These are phyloP conservation scores for Artemisia argyi DNA, from an alignment of 129 eudicot genomes.

Conservation along the genomic window DNA sequence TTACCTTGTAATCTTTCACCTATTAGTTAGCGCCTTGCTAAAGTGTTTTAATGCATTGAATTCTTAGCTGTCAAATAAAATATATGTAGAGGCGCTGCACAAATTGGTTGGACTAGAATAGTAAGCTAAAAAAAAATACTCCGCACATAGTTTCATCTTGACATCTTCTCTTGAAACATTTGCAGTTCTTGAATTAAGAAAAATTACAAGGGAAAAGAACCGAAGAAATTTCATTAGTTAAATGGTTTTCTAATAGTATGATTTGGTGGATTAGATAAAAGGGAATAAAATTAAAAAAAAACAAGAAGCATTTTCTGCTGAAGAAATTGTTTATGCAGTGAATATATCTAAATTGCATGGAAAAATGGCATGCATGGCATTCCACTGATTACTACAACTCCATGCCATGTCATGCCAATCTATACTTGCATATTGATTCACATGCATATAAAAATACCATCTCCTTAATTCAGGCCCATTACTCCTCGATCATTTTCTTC, in stretches of 20 bases:
- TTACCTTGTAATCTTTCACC: no score
- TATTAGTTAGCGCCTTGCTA: no score
- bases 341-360: slow-evolving; percentile 38
- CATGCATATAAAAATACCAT: slow-evolving; percentile 12
- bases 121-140: no score
- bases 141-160: no score
- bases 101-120: no score
- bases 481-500: neutral
- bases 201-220: no score
- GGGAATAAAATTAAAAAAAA: slow-evolving; percentile 9
- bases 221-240: no score
- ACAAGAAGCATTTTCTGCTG: slow-evolving; percentile 23
- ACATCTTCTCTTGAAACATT: no score
- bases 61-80: no score
- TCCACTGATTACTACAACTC: slow-evolving; percentile 52
- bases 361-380: slow-evolving; percentile 52
- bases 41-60: no score
- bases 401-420: slow-evolving; percentile 68
- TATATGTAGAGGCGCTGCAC: no score
- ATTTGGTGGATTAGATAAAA: neutral
- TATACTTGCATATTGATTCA: slow-evolving; percentile 40
- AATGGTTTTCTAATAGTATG: neutral
- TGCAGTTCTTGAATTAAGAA: no score
- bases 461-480: slow-evolving; percentile 7
- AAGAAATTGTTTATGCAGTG: slow-evolving; percentile 30